A percentile compares a stretch with the other conserved stretches of the same genome.
phyloP scores from a whole-genome alignment of 495 filamentous ascomycete species.

The Lophiostoma macrostomum region DNA sequence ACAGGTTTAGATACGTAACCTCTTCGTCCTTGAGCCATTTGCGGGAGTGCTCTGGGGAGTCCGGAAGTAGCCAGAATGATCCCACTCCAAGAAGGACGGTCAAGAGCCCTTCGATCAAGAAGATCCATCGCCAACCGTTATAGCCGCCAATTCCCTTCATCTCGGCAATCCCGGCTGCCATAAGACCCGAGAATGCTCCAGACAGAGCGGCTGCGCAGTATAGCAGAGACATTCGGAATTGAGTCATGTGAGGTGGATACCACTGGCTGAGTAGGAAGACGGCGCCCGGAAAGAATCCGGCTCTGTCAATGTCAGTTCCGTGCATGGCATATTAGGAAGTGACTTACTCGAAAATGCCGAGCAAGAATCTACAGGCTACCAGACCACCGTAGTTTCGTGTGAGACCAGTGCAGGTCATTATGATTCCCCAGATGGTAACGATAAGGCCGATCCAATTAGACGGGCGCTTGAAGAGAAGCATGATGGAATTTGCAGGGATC shows the following conservation, averaged over 20 bases:
- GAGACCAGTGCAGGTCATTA: not conserved
- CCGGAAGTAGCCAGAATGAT: constrained; percentile 54
- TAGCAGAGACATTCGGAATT: constrained; percentile 47
- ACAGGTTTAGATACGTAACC: constrained; percentile 39
- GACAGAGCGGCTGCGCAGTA: constrained; percentile 57
- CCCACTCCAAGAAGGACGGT: constrained; percentile 48
- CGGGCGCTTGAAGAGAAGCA: no score
- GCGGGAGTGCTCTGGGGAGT: constrained; percentile 53
- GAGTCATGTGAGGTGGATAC: constrained; percentile 40
- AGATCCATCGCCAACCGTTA: constrained; percentile 61
- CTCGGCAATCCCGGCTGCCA: constrained; percentile 40
- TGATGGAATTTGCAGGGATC: no score
- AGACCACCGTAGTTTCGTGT: not conserved
- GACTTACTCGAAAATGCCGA: not conserved
- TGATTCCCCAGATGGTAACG: not conserved
- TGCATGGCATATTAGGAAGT: not conserved
- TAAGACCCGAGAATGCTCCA: constrained; percentile 58
- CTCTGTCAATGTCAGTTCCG: not conserved
- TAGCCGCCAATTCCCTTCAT: constrained; percentile 26
- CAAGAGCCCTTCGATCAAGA: constrained; percentile 61
- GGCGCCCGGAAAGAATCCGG: constrained; percentile 44
- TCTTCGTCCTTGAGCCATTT: constrained; percentile 51
- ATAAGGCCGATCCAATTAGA: no score
- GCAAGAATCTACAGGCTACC: not conserved
- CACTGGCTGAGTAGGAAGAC: constrained; percentile 44